Evolutionary conservation across 306 rosid species (phyloP), one percentile per base, ranked within the genome.

Genomic region (Albizia julibrissin): DNA sequence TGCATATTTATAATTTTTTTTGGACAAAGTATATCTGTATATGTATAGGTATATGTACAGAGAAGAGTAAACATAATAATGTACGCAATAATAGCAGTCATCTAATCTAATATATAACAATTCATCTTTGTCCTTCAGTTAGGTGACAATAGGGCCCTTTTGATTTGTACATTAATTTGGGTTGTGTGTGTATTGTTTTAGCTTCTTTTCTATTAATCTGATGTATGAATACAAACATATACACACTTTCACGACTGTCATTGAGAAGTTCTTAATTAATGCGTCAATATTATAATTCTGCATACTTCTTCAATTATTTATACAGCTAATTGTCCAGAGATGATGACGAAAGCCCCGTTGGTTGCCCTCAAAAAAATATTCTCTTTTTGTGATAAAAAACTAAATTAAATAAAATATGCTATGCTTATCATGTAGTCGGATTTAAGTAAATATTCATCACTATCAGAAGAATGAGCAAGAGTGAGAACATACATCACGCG

Each of bases 51-150:
- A 54, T 21, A 54, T 54, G 61, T 58, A 22, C 31, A 58, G 31
- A 21, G 29, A 22, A 66, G 26, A 33, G 8, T 37, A 37, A 43
- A 7, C 74, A 77, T 34, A 49, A 83, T 70, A 50, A 83, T 50
- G 80, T 43, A 18, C 15, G 64, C 75, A 64, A 78, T 78, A 78
- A 78, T 65, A 67, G n/a, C n/a, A n/a, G 66, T 22, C 37, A 65
- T 59, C 15, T 65, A 34, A 50, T 34, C 8, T 50, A 34, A 68
- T 34, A 37, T 34, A 34, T 50, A 42, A 64, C 26, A 33, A 37
- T 8, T 56, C 29, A 5, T 37, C 37, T 18, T 56, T 62, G 75
- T 39, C 22, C 49, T 83, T 67, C 72, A 21, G 75, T 66, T 74
- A 24, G 75, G 56, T 47, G 34, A 47, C 65, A 73, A 7, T 2